These are phyloP conservation scores for Coprinellus micaceus DNA, from an alignment of 768 basidiomycete genomes.

Conservation along the genomic window DNA sequence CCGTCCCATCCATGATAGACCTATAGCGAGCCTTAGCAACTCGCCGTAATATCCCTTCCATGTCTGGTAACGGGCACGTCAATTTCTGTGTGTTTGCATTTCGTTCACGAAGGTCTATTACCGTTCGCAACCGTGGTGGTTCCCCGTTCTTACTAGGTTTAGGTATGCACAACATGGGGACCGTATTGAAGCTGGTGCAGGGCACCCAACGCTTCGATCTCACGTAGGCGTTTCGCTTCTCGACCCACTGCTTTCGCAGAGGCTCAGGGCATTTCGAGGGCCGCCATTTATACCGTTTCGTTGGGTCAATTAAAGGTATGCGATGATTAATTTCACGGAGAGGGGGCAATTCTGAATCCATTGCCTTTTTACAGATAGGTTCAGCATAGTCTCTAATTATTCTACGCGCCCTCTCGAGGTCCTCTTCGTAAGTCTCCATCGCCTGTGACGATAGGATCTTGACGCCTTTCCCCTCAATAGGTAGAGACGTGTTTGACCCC, in stretches of 20 bases:
- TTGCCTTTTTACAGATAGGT: constrained; percentile 18
- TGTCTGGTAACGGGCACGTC: constrained; percentile 13
- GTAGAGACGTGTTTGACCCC: constrained; percentile 17
- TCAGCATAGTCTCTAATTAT: constrained; percentile 21
- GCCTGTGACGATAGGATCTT: constrained; percentile 14
- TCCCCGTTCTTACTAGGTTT: constrained; percentile 17
- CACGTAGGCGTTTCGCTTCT: constrained; percentile 24
- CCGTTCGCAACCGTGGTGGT: constrained; percentile 18
- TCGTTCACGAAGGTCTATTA: constrained; percentile 26
- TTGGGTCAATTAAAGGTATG: constrained; percentile 36
- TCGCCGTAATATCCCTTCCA: constrained; percentile 2
- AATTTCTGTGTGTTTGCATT: constrained; percentile 25
- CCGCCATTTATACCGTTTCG: constrained; percentile 29
- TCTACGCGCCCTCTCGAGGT: constrained; percentile 15
- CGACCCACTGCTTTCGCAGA: constrained; percentile 24
- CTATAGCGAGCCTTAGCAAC: constrained; percentile 16
- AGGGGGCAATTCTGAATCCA: constrained; percentile 28
- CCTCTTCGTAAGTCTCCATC: constrained; percentile 12
- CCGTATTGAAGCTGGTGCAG: constrained; percentile 25
- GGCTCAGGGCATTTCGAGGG: constrained; percentile 36
- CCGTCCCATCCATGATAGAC: constrained; percentile 30
- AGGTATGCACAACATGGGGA: constrained; percentile 30
- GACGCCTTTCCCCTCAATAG: constrained; percentile 15
- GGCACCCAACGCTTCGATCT: constrained; percentile 26
- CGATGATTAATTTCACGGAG: constrained; percentile 33